phyloP scores from a whole-genome alignment of 192 early-diverging fungal genomes.

The Podila horticola region DNA sequence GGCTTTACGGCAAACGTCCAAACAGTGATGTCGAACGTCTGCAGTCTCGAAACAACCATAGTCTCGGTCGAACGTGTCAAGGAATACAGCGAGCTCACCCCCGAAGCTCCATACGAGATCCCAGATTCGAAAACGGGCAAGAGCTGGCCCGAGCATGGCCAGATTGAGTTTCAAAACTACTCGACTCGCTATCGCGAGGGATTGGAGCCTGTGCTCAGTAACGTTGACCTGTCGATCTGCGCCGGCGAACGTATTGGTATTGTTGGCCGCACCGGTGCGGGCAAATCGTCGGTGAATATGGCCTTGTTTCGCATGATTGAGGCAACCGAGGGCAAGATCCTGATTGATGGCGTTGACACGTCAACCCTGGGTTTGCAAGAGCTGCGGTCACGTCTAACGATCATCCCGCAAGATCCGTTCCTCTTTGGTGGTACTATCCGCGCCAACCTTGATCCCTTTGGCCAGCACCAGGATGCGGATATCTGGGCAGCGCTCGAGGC shows the following conservation, averaged over 20 bases:
- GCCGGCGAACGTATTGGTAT: conserved; percentile 47
- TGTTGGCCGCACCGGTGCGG: conserved; percentile 71
- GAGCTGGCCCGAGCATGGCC: conserved; percentile 75
- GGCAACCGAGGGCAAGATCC: conserved; percentile 65
- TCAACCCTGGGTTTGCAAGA: conserved; percentile 67
- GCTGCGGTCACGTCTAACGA: conserved; percentile 70
- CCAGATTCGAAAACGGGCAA: conserved; percentile 58
- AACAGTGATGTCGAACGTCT: conserved; percentile 80
- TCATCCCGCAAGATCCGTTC: conserved; percentile 85
- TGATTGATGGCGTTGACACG: conserved; percentile 80
- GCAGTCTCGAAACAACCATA: conserved; percentile 76
- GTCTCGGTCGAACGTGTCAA: conserved; percentile 78
- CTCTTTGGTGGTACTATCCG: conserved; percentile 71
- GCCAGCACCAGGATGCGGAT: conserved; percentile 56
- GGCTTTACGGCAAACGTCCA: conserved; percentile 76
- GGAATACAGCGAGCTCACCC: conserved; percentile 79
- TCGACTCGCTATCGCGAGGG: conserved; percentile 78
- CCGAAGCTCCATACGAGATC: conserved; percentile 78
- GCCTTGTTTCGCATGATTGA: conserved; percentile 80
- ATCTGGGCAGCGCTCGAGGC: conserved; percentile 78
- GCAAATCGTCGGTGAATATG: conserved; percentile 77
- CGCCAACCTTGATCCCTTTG: conserved; percentile 68
- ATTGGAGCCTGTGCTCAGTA: conserved; percentile 64
- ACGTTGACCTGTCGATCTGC: conserved; percentile 21
- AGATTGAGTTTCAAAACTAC: conserved; percentile 73